Conservation (phyloP, 192 early-diverging fungal species). For the Oehlia diaphana region DNA sequence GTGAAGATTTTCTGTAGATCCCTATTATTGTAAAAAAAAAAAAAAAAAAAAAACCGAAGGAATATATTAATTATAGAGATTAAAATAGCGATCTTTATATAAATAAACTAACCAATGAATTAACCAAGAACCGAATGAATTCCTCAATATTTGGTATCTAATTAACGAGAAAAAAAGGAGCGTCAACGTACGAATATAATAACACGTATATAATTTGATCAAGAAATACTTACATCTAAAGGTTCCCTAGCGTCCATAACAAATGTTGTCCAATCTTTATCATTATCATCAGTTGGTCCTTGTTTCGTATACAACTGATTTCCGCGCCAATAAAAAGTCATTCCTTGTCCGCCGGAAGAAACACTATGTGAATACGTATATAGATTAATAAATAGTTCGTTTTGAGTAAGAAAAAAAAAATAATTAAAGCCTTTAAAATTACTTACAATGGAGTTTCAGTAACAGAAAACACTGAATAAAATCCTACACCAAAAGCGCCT, state of each 20-base stretch:
- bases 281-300: conserved; percentile 47
- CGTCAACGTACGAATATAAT: conserved; percentile 9
- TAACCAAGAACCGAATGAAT: conserved; percentile 65
- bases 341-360: conserved; percentile 68
- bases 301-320: conserved; percentile 84
- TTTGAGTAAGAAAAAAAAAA: not conserved
- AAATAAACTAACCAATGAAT: conserved; percentile 49
- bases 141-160: conserved; percentile 54
- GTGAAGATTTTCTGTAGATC: conserved; percentile 73
- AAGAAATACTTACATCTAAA: conserved; percentile 45
- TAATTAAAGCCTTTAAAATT: not conserved
- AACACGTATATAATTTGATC: too few relatives aligned
- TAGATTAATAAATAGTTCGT: not conserved
- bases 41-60: too few relatives aligned
- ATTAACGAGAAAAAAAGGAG: conserved; percentile 39
- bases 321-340: conserved; percentile 87
- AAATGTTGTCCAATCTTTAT: conserved; percentile 71
- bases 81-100: too few relatives aligned
- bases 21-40: conserved; percentile 45
- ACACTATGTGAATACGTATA: conserved; percentile 43
- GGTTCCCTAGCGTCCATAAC: conserved; percentile 76
- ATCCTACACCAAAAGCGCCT: conserved; percentile 79
- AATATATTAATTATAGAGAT: too few relatives aligned
- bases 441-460: conserved; percentile 86
- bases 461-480: conserved; percentile 86